Evolutionary conservation across 345 rosid genomes (phyloP), one percentile per base, ranked within the genome.

Genomic region (Lepidium aucheri): DNA sequence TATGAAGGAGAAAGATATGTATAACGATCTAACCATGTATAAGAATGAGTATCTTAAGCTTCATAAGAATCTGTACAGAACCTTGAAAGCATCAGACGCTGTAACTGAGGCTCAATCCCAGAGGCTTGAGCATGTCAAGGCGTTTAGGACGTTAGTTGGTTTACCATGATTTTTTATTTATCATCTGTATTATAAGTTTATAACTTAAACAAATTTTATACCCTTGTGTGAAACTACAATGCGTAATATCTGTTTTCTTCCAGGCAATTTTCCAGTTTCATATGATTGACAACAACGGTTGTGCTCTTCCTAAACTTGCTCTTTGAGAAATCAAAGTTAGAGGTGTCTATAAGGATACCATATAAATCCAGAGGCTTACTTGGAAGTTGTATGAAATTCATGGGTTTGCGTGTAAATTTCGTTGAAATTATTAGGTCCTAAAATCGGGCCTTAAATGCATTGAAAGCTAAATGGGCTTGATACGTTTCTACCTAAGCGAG

Each of bases 21-120:
- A 68, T 60, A 66, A 50, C 11, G 97, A 93, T 63, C 77, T 79
- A 60, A 49, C 79, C 73, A 77, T 86, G 88, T 85, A 76, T 45
- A 82, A 77, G 76, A 72, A 42, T 5, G 94, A 89, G 84, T 93
- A 79, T 78, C 62, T 77, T 65, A 93, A 80, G 84, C 83, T 76
- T 68, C 96, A 90, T 76, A 82, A 82, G 76, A 74, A 83, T 80
- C 85, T 93, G 12, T 93, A 88, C 62, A 67, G 78, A 82, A 77
- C 56, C 67, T 70, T 92, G 59, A 83, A 73, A 75, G 84, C 80
- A 50, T 75, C 75, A 1, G 74, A 85, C 35, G 82, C 84, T 53
- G 75, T 75, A 61, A 83, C 78, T 38, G 96, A 87, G 53, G 86
- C 83, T 70, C 96, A 89, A 77, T 74, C 76, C 1, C 75, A 73